Base-by-base conservation (phyloP, 163 green algal species). In the Coccomyxa subellipsoidea region DNA sequence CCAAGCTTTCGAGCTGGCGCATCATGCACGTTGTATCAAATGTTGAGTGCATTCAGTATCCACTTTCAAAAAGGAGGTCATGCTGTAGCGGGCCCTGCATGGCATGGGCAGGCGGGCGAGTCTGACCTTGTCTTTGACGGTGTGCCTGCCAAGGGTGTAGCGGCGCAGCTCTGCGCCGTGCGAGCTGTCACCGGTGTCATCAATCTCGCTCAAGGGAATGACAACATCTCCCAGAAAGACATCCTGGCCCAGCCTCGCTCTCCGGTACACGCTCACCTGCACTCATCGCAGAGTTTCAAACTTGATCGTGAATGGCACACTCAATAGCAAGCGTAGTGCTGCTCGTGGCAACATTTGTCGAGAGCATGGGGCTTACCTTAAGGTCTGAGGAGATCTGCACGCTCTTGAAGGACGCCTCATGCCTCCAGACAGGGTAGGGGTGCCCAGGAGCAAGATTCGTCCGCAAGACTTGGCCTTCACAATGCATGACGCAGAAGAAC, bases 241-340 rank as follows among this genome's bases (percentile, higher is more conserved):
- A 39, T 91, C 87, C 15, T 71, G 35, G 21, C 85, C 53, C 29
- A 90, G 36, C 38, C 80, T 54, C 21, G 31, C 78, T 27, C 93
- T 91, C 84, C 97, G 95, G 79, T 95, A 98, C 81, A 98, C 93
- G 0, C 90, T 96, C 38, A 98, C 93, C 77, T 85, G 84, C 75
- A 82, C 9, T n/a, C n/a, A n/a, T n/a, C n/a, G n/a, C n/a, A n/a
- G n/a, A n/a, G n/a, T n/a, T n/a, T n/a, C n/a, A n/a, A n/a, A n/a
- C n/a, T n/a, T n/a, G n/a, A n/a, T n/a, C n/a, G n/a, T n/a, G n/a
- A n/a, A n/a, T n/a, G n/a, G n/a, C n/a, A n/a, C n/a, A n/a, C n/a
- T n/a, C n/a, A n/a, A n/a, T n/a, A n/a, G n/a, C n/a, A n/a, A n/a
- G n/a, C 32, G 18, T 31, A 54, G 72, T 36, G 35, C 34, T 36